Conservation (phyloP, 306 rosid genomes). For the Prunus campanulata region DNA sequence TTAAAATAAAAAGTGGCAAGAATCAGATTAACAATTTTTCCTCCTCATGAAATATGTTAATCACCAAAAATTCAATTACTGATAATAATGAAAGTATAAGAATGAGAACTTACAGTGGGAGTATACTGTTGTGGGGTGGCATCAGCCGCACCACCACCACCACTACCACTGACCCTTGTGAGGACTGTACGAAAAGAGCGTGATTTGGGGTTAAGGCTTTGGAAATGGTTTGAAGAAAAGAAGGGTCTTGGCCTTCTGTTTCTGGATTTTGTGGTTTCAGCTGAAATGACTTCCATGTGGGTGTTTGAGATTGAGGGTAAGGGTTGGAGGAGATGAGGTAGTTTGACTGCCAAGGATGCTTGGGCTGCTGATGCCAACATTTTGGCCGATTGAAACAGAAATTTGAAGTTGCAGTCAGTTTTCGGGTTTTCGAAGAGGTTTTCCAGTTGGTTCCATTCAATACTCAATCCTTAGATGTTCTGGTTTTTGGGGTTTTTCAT, state of each 20-base stretch:
- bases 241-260: slow-evolving; percentile 23
- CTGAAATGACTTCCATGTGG: slow-evolving; percentile 18
- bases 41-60: neutral
- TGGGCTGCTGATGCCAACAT: slow-evolving; percentile 52
- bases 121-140: slow-evolving; percentile 42
- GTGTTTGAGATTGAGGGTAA: neutral
- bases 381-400: neutral
- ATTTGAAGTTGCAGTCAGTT: neutral
- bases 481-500: neutral
- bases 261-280: slow-evolving; percentile 21
- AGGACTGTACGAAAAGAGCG: slow-evolving; percentile 26
- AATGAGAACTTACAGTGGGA: slow-evolving; percentile 38
- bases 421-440: neutral
- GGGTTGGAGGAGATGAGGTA: slow-evolving; percentile 28
- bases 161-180: slow-evolving; percentile 37
- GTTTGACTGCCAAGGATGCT: slow-evolving; percentile 41
- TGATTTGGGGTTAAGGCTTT: slow-evolving; percentile 23
- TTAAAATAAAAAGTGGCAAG: slow-evolving; percentile 29
- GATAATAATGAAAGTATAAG: neutral
- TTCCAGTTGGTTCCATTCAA: neutral
- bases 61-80: neutral
- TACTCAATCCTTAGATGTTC: neutral
- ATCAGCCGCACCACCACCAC: slow-evolving; percentile 39
- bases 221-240: slow-evolving; percentile 3
- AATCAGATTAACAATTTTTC: slow-evolving; percentile 11